Evolutionary conservation across 2,329 filamentous ascomycete species (phyloP).

Genomic region (Fusarium secorum): DNA sequence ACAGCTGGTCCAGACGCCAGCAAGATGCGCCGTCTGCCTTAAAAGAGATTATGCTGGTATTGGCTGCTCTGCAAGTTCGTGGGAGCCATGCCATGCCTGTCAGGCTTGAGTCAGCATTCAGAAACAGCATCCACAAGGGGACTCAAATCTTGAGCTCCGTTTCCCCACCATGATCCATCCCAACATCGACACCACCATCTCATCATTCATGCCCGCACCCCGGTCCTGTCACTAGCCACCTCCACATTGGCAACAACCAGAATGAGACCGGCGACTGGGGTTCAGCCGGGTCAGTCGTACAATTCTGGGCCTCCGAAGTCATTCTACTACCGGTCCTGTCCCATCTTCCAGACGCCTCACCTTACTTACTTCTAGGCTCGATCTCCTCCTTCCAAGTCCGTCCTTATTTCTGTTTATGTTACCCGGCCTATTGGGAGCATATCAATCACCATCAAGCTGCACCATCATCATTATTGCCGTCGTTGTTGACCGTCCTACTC

Average conservation of each 20-base stretch:
- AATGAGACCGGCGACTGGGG: constrained; percentile 43
- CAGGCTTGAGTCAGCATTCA: constrained; percentile 31
- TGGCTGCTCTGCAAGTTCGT: constrained; percentile 1
- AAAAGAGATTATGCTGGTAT: constrained; percentile 16
- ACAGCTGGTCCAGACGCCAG: constrained; percentile 30
- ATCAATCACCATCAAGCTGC: constrained; percentile 7
- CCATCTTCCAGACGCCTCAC: constrained; percentile 36
- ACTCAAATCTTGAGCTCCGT: constrained; percentile 37
- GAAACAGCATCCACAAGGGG: constrained; percentile 33
- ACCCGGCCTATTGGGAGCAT: constrained; percentile 27
- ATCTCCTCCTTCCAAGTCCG: constrained; percentile 38
- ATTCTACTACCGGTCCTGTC: constrained; percentile 35
- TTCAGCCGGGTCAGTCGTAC: constrained; percentile 43
- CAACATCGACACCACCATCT: constrained; percentile 44
- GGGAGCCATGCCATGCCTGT: constrained; percentile 20
- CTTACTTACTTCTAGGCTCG: constrained; percentile 40
- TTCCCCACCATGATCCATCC: constrained; percentile 39
- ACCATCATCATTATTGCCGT: constrained; percentile 13
- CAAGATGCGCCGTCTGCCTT: constrained; percentile 16
- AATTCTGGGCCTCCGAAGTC: constrained; percentile 40
- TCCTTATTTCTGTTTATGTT: constrained; percentile 26
- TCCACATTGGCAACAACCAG: constrained; percentile 44
- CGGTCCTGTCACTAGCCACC: constrained; percentile 44
- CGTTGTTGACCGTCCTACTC: constrained; percentile 12
- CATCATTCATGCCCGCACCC: constrained; percentile 42